phyloP scores from a whole-genome alignment of 1,139 yeast species.

The Candida smagusa region DNA sequence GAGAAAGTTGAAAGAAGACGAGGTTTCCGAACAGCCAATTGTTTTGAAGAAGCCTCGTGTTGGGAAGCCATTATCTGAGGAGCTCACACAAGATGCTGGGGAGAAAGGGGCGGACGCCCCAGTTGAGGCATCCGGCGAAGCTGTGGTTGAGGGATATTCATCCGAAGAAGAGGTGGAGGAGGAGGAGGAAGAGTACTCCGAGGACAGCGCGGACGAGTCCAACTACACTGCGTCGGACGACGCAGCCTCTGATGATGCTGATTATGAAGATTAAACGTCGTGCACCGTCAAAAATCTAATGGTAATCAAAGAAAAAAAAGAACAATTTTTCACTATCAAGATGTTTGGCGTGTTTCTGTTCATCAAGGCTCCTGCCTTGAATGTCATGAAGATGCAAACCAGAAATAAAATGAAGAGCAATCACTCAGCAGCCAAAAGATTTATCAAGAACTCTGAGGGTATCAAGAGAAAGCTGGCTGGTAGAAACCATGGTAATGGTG shows the following conservation, averaged over 20 bases:
- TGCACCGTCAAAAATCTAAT: not conserved
- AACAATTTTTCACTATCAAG: conserved; percentile 1
- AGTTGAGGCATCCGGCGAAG: not conserved
- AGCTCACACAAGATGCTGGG: no score
- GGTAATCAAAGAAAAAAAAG: not conserved
- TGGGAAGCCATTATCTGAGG: not conserved
- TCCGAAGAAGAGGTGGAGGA: not conserved
- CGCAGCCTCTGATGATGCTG: not conserved
- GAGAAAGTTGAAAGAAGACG: conserved; percentile 1
- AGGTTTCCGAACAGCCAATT: not conserved
- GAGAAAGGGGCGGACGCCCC: no score
- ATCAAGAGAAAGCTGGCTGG: conserved; percentile 72
- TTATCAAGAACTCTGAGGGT: conserved; percentile 35
- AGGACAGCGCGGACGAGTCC: not conserved
- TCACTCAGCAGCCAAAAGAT: conserved; percentile 59
- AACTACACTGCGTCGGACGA: not conserved
- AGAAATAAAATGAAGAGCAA: conserved; percentile 61
- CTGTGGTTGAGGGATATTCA: not conserved
- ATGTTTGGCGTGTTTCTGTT: conserved; percentile 5
- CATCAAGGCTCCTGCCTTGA: conserved; percentile 5
- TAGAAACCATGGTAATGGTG: conserved; percentile 89
- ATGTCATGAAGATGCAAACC: conserved; percentile 30
- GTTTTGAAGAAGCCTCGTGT: not conserved
- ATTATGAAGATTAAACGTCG: not conserved
- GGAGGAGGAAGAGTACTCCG: not conserved